Evolutionary conservation across 495 filamentous ascomycete species (phyloP), one percentile per base, ranked within the genome.

Genomic region (Echria macrotheca): DNA sequence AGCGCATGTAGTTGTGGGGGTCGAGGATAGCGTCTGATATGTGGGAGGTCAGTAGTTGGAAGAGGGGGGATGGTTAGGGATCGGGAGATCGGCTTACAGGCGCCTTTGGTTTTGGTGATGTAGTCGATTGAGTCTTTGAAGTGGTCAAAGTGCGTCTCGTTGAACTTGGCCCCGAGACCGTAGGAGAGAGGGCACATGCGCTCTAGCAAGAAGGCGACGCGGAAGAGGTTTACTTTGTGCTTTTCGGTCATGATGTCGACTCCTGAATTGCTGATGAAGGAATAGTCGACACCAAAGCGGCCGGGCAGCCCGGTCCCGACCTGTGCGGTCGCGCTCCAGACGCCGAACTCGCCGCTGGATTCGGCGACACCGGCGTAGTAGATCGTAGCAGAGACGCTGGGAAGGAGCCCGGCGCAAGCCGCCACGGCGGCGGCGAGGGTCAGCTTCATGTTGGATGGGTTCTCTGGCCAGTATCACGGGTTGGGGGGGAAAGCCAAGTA

Each of bases 1-100:
- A 77, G 6, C 73, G 65, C 73, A 76, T 77, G 62, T 77, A 77
- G 53, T 75, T 77, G 63, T 79, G 75, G 15, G 73, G 73, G 53
- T 78, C 75, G n/a, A 77, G 54, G 54, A 76, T 78, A 14, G 62
- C 65, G 50, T 78, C 66, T 50, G 44, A 8, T 11, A 22, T 9
- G 11, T 47, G 18, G 46, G 29, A 8, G 14, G 14, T 47, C 17
- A 52, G 29, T 8, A 5, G 19, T 19, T 22, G 29, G 14, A 3
- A 24, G 28, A 21, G 11, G n/a, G 29, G 19, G 47, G 4, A 18
- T 9, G 12, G 32, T 8, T n/a, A 11, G 25, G 17, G 24, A 11
- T 18, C 3, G 22, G 25, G 12, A 25, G 18, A 58, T 58, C n/a
- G n/a, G 3, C 41, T 28, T 21, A 64, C 58, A 71, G 4, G 65